Base-by-base conservation (phyloP, 1,284 basidiomycete genomes). In the Apiotrichum siamense region DNA sequence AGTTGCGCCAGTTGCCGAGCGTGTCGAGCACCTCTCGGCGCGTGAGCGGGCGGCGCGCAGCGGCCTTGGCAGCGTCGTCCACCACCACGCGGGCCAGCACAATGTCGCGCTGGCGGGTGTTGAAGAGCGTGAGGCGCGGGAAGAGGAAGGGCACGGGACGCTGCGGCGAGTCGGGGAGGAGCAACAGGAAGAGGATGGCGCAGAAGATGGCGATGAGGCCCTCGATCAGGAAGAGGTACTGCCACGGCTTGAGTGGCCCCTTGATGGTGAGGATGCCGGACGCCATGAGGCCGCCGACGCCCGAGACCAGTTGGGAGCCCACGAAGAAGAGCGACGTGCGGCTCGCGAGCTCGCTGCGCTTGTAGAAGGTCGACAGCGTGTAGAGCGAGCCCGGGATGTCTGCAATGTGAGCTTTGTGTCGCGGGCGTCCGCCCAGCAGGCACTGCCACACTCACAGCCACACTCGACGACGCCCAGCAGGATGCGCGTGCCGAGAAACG, bases 41-140 rank as follows among this genome's bases (percentile, higher is more conserved):
- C 10, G 49, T 49, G n/a, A 52, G 45, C 5, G 39, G 26, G 32
- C 51, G 47, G 18, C 45, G 31, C 7, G 42, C 32, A 6, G 37
- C 52, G 17, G 50, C 53, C 43, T 67, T 60, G 23, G 56, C 51
- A 9, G 52, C 42, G 39, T 68, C 69, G 46, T 71, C 67, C 17
- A 24, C 9, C 15, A 62, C 37, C 1, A 69, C 61, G 3, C 69
- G 58, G 2, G 55, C 44, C 1, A 42, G 38, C n/a, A 67, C 44
- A 40, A 70, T 66, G 48, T 64, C 53, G 10, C 56, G 49, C 24
- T 70, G 60, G 18, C 61, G 58, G 15, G 56, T 59, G 44, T 46
- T 63, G 56, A 69, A 66, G 25, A 44, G 48, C 29, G 44, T 39
- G 23, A 29, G 55, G 36, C 32, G 52, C 47, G 20, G 52, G 54